Evolutionary conservation across 345 rosid genomes (phyloP), one percentile per base, ranked within the genome.

Genomic region (Microcos paniculata): DNA sequence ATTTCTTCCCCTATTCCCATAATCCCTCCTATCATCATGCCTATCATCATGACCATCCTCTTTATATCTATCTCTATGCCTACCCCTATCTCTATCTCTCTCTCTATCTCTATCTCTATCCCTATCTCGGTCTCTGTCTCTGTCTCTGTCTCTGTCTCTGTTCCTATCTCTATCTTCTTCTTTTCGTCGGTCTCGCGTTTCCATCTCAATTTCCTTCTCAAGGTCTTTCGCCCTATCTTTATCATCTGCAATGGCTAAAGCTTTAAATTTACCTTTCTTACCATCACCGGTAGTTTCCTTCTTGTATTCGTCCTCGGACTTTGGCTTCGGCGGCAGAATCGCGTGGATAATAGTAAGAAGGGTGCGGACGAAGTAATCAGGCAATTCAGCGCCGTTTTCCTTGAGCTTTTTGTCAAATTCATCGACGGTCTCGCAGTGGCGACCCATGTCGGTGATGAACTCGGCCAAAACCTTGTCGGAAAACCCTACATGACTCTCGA

Each of bases 341-440:
- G 90, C 98, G 73, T 90, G 99, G 76, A 95, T 95, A 19, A 89
- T 89, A 8, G 89, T 89, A 13, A 93, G 79, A 31, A 95, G 84
- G 0, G 98, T 93, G 0, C 90, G 90, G 1, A 91, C 97, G 73
- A 95, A 90, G 78, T 91, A 95, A 79, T 95, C 99, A 0, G 99
- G 97, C 88, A 95, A 82, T 76, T 93, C 97, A 2, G 97, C 97
- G 0, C 94, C 98, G 40, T 83, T 83, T 38, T 87, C 82, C 88
- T 91, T 93, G 62, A 95, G 78, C 80, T 85, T 86, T 70, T 84
- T 56, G 72, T 93, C 93, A 73, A 95, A 92, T 59, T 91, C 93
- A 13, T 89, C 97, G 4, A 89, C 92, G 4, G 91, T 83, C 66
- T 81, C 85, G 42, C 93, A 89, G 21, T 69, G 67, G 8, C 84